Evolutionary conservation across 2,329 filamentous ascomycete genomes (phyloP).

Genomic region (Colletotrichum phormii): DNA sequence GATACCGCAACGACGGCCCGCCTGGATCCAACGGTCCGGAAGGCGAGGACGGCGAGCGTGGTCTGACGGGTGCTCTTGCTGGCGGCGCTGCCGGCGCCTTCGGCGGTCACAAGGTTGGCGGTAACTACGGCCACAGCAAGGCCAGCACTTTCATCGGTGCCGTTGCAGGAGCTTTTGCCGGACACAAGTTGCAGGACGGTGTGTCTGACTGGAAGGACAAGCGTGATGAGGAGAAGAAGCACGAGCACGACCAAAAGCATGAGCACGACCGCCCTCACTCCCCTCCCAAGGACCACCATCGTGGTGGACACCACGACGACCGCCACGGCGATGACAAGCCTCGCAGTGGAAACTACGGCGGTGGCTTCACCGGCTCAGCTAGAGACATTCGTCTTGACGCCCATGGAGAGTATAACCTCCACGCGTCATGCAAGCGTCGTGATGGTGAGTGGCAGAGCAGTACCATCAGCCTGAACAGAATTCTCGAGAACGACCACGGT

Average conservation of each 20-base stretch:
- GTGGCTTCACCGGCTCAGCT: constrained; percentile 44
- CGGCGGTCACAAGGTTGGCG: constrained; percentile 54
- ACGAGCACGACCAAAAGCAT: constrained; percentile 39
- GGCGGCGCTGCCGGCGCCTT: constrained; percentile 54
- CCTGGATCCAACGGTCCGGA: constrained; percentile 35
- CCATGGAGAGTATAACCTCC: constrained; percentile 48
- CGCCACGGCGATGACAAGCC: constrained; percentile 36
- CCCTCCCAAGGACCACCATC: constrained; percentile 34
- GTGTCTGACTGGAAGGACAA: constrained; percentile 53
- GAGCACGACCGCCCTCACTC: constrained; percentile 12
- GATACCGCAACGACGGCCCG: constrained; percentile 30
- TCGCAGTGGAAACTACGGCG: constrained; percentile 46
- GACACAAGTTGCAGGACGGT: constrained; percentile 55
- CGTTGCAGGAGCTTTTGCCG: constrained; percentile 53
- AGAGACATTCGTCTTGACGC: constrained; percentile 49
- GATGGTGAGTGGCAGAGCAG: constrained; percentile 49
- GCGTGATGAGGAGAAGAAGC: constrained; percentile 53
- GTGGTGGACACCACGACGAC: constrained; percentile 29
- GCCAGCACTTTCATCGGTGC: constrained; percentile 52
- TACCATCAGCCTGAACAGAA: constrained; percentile 49
- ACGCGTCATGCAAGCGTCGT: constrained; percentile 46
- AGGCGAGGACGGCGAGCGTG: constrained; percentile 52
- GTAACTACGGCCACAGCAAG: constrained; percentile 52
- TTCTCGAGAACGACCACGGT: constrained; percentile 50
- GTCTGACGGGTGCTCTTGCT: constrained; percentile 52